These are phyloP conservation scores for Kandelia obovata DNA, from an alignment of 345 rosid genomes.

Conservation along the genomic window DNA sequence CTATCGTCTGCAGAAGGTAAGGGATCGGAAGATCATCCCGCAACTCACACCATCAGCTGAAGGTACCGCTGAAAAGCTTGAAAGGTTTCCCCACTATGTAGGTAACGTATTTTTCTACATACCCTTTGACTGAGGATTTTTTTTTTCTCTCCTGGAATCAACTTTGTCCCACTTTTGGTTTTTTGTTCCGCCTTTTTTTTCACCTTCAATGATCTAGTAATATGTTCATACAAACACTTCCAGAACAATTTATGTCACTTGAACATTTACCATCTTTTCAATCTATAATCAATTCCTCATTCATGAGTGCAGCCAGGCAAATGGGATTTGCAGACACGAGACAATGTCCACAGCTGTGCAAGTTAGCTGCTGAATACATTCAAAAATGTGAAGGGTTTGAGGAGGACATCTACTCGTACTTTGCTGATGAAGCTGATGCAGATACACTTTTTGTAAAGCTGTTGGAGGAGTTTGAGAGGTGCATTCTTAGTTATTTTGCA, in stretches of 20 bases:
- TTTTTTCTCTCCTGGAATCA: not conserved
- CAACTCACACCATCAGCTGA: constrained; percentile 38
- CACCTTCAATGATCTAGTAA: not conserved
- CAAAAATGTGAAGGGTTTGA: constrained; percentile 54
- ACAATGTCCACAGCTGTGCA: constrained; percentile 65
- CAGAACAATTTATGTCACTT: too few species aligned
- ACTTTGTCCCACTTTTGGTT: too few species aligned
- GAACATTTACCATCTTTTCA: not conserved
- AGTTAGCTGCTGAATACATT: constrained; percentile 59
- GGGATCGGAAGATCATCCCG: constrained; percentile 63
- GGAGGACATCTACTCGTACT: constrained; percentile 50
- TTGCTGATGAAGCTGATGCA: constrained; percentile 46
- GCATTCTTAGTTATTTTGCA: constrained; percentile 75
- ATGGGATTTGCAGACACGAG: constrained; percentile 65
- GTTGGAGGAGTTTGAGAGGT: constrained; percentile 70
- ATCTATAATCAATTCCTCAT: not conserved
- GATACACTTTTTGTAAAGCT: constrained; percentile 58
- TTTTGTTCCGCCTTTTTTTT: not conserved
- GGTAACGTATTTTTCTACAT: constrained; percentile 32
- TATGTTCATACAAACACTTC: too few species aligned
- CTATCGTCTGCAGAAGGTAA: constrained; percentile 40
- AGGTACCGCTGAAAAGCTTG: constrained; percentile 48
- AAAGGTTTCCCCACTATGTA: constrained; percentile 74
- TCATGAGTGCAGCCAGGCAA: constrained; percentile 61
- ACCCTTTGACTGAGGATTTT: not conserved